Conservation (phyloP, 306 rosid species). For the Dicorynia guianensis region DNA sequence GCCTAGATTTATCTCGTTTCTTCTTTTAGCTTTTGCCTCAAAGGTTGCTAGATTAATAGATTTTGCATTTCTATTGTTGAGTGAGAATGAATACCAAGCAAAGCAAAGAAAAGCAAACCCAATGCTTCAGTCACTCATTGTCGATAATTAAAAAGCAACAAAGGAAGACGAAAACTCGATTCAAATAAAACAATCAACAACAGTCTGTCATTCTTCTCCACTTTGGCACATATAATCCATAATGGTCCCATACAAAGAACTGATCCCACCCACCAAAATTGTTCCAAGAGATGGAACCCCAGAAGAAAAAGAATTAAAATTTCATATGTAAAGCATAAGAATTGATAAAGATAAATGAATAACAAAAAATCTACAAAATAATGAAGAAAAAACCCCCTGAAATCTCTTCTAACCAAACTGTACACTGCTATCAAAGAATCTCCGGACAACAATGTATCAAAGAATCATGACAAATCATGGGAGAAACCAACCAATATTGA, state of each 20-base stretch:
- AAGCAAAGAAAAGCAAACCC: background rate
- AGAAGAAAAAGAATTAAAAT: slow-evolving; percentile 4
- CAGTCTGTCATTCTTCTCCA: background rate
- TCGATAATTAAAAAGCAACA: background rate
- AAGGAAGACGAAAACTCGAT: too few species aligned
- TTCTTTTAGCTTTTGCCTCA: too few species aligned
- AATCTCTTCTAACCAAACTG: slow-evolving; percentile 36
- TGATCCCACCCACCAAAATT: slow-evolving; percentile 34
- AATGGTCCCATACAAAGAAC: slow-evolving; percentile 14
- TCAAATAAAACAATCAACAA: slow-evolving; percentile 10
- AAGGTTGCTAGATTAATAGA: too few species aligned
- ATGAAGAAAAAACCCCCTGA: background rate
- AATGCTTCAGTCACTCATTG: background rate
- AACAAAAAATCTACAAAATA: background rate
- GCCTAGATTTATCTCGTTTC: background rate
- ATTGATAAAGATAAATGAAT: background rate
- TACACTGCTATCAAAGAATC: slow-evolving; percentile 54
- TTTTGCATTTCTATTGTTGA: too few species aligned
- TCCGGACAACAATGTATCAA: slow-evolving; percentile 38
- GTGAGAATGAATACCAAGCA: background rate
- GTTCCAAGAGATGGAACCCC: slow-evolving; percentile 34
- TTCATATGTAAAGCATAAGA: background rate
- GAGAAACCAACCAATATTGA: slow-evolving; percentile 41
- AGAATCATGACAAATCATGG: slow-evolving; percentile 43
- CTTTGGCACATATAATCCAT: background rate